Percentiles rank a stretch among this genome's conserved stretches.
phyloP scores from a whole-genome alignment of 768 basidiomycete species.

The Lanmaoa pseudosensibilis region DNA sequence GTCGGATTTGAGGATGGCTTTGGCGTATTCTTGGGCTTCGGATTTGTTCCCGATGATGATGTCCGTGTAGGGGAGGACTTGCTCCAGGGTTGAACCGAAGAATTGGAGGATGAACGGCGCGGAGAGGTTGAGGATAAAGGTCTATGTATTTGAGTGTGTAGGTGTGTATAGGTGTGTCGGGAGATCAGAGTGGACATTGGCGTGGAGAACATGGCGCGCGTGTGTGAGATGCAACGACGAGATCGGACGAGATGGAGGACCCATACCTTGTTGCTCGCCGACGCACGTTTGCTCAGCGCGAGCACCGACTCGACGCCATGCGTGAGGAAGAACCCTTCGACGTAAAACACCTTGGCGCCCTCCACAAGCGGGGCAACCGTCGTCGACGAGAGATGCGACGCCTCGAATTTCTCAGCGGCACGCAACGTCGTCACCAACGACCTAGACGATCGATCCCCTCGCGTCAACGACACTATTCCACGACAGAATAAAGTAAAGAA shows the following conservation, averaged over 20 bases:
- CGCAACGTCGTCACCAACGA: conserved; percentile 92
- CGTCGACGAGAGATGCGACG: conserved; percentile 74
- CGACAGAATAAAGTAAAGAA: background rate
- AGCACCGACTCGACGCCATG: conserved; percentile 78
- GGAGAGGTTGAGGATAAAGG: conserved; percentile 89
- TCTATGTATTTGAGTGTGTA: conserved; percentile 47
- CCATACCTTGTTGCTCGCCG: conserved; percentile 68
- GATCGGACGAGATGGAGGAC: background rate
- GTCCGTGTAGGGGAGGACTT: conserved; percentile 82
- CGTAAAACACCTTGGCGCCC: conserved; percentile 84
- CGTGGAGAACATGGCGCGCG: background rate
- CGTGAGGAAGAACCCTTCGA: conserved; percentile 97
- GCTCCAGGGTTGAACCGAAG: conserved; percentile 79
- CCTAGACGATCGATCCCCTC: conserved; percentile 37
- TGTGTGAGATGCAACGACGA: background rate
- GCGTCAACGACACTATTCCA: background rate
- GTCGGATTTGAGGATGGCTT: conserved; percentile 64
- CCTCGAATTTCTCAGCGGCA: conserved; percentile 86
- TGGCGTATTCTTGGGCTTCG: conserved; percentile 88
- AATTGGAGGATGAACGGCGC: conserved; percentile 97
- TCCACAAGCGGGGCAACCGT: conserved; percentile 75
- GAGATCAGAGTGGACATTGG: background rate
- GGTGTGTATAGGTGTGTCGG: no score
- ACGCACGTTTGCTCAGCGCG: conserved; percentile 75
- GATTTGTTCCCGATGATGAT: conserved; percentile 95